Evolutionary conservation across 2,329 filamentous ascomycete genomes (phyloP), one percentile per base, ranked within the genome.

Genomic region (Pseudodiploospora longispora): DNA sequence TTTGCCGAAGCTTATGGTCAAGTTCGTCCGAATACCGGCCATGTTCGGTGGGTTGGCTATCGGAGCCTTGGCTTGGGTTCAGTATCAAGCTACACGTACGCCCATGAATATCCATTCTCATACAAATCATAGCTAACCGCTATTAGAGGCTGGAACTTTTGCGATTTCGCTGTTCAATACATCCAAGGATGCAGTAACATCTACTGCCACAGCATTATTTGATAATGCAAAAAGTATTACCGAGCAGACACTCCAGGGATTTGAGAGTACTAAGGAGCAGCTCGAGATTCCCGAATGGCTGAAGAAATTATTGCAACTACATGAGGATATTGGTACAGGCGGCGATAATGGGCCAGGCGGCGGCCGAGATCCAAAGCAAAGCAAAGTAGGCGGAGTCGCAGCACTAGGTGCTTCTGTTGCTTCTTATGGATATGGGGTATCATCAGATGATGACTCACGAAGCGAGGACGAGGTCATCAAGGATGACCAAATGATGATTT

Each of bases 401-500:
- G 82, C 77, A n/a, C 79, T 72, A 5, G 87, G 80, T 47, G 85
- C 83, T 29, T 82, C 84, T 31, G 87, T 82, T 30, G 79, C 84
- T 10, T 87, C 87, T 1, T 88, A 95, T 60, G 87, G 84, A 33
- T 84, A 90, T 55, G 82, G 87, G 27, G 74, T 83, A 46, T 78
- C 80, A 2, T 67, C 72, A 34, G 80, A 85, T 32, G 80, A 91
- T 32, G 79, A 83, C 50, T 64, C 72, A 4, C 72, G 81, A 44
- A 70, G 73, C 6, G 72, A 69, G 19, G 79, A 83, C 44, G 80
- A 85, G 58, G 74, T 76, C 40, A 87, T 88, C 12, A 81, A 82
- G 56, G 93, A 98, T 57, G 93, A 98, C 61, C 93, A 98, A 65
- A 98, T 98, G 91, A 98, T 98, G 93, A 75, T 96, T 54, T 72